These are phyloP conservation scores for Aspergillus leporis DNA, from an alignment of 495 filamentous ascomycete genomes.

Conservation along the genomic window DNA sequence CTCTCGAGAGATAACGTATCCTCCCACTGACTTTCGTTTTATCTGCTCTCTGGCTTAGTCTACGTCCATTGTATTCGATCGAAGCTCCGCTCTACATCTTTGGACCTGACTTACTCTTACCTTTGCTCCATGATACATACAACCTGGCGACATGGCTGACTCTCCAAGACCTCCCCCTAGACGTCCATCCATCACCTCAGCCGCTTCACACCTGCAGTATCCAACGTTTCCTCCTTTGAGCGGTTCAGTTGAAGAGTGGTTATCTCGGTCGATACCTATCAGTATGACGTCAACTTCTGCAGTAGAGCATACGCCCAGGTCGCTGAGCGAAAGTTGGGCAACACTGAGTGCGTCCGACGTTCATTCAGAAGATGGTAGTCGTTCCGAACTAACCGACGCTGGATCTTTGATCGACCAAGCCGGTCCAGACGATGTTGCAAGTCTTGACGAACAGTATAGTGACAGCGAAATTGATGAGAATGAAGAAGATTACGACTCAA, in stretches of 20 bases:
- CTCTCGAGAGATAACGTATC: conserved; percentile 18
- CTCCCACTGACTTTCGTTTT: conserved; percentile 16
- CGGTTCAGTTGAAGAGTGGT: conserved; percentile 50
- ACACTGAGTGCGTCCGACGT: conserved; percentile 47
- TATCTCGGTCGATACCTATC: conserved; percentile 47
- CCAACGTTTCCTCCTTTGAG: conserved; percentile 47
- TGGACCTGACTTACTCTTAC: conserved; percentile 19
- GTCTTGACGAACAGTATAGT: conserved; percentile 45
- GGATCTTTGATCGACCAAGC: conserved; percentile 48
- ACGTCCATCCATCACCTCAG: conserved; percentile 28
- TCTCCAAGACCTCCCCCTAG: conserved; percentile 36
- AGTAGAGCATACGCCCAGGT: conserved; percentile 26
- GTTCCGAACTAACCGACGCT: conserved; percentile 46
- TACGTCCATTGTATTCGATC: conserved; percentile 20
- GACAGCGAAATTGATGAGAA: conserved; percentile 37
- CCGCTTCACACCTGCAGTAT: conserved; percentile 41
- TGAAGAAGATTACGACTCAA: conserved; percentile 33
- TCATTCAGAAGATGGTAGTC: conserved; percentile 47
- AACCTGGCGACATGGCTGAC: conserved; percentile 41
- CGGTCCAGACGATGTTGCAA: conserved; percentile 48
- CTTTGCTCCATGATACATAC: conserved; percentile 25
- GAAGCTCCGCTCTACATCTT: conserved; percentile 19
- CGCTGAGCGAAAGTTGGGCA: conserved; percentile 51
- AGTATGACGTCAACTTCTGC: conserved; percentile 40
- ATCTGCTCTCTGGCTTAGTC: conserved; percentile 17